phyloP scores from a whole-genome alignment of 331 rosid genomes.

The Acacia pycnantha region DNA sequence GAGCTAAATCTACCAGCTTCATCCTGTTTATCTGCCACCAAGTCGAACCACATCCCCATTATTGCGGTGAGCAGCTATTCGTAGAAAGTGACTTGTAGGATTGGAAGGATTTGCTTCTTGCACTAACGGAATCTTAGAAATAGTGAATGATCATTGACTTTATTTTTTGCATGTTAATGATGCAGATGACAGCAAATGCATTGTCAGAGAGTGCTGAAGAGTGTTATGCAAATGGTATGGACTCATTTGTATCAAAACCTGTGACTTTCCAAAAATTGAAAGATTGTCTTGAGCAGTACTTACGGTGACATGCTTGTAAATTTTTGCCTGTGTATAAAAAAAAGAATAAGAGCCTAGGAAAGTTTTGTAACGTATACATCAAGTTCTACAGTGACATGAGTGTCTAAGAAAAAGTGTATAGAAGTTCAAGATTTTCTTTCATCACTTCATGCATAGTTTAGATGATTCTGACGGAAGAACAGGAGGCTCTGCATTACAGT shows the following conservation, averaged over 20 bases:
- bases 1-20: constrained; percentile 33
- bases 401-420: constrained; percentile 48
- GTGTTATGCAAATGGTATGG: constrained; percentile 91
- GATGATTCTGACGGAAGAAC: constrained; percentile 9
- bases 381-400: constrained; percentile 38
- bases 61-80: constrained; percentile 62
- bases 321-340: constrained; percentile 49
- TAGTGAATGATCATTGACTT: background rate
- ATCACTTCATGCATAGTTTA: background rate
- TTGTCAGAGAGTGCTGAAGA: constrained; percentile 91
- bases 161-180: background rate
- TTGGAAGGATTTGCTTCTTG: background rate
- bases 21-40: constrained; percentile 31
- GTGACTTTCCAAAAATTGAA: constrained; percentile 79
- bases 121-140: constrained; percentile 4
- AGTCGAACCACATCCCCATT: constrained; percentile 61
- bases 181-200: constrained; percentile 98
- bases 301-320: constrained; percentile 56
- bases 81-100: background rate
- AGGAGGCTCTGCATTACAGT: constrained; percentile 23
- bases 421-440: constrained; percentile 33
- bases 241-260: constrained; percentile 90
- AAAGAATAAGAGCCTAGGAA: constrained; percentile 57
- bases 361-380: constrained; percentile 73
- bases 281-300: constrained; percentile 61